Percentiles rank a stretch among this genome's conserved stretches.
Evolutionary conservation across 2,329 filamentous ascomycete genomes (phyloP).

Genomic region (Cercospora sp.): DNA sequence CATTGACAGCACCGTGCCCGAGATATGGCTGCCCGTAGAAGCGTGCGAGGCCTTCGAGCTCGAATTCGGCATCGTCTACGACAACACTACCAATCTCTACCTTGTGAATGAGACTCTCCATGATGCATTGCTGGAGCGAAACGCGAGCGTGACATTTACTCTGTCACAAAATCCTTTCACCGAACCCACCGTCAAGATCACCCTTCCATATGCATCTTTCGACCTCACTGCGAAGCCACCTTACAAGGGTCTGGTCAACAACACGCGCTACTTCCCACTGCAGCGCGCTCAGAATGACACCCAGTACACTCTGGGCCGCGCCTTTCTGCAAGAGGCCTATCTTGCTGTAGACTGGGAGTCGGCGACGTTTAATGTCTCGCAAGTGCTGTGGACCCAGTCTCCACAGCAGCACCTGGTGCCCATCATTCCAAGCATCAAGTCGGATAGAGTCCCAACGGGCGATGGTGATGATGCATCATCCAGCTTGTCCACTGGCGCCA

Average conservation of each 20-base stretch:
- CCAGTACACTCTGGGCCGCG: constrained; percentile 64
- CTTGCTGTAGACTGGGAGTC: constrained; percentile 52
- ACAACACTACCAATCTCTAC: constrained; percentile 64
- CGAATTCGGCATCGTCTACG: constrained; percentile 65
- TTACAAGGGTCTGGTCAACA: constrained; percentile 54
- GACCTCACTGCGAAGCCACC: constrained; percentile 49
- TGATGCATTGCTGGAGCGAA: constrained; percentile 49
- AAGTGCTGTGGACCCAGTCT: constrained; percentile 35
- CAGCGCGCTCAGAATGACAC: constrained; percentile 55
- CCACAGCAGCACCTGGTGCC: constrained; percentile 32
- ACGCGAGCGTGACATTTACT: constrained; percentile 48
- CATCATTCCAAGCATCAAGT: constrained; percentile 25
- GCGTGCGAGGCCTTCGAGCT: constrained; percentile 66
- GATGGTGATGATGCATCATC: constrained; percentile 9
- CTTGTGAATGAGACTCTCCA: constrained; percentile 60
- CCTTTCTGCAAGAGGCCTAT: constrained; percentile 69
- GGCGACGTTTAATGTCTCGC: constrained; percentile 49
- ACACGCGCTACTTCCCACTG: constrained; percentile 67
- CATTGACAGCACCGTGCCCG: constrained; percentile 52
- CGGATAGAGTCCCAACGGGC: background rate
- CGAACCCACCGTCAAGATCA: constrained; percentile 45
- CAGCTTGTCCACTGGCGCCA: constrained; percentile 40
- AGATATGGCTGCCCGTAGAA: constrained; percentile 50
- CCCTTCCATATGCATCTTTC: constrained; percentile 53
- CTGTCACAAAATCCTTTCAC: constrained; percentile 39